Evolutionary conservation across 202 grass and related monocot genomes (phyloP), one percentile per base, ranked within the genome.

Genomic region (Setaria italica): DNA sequence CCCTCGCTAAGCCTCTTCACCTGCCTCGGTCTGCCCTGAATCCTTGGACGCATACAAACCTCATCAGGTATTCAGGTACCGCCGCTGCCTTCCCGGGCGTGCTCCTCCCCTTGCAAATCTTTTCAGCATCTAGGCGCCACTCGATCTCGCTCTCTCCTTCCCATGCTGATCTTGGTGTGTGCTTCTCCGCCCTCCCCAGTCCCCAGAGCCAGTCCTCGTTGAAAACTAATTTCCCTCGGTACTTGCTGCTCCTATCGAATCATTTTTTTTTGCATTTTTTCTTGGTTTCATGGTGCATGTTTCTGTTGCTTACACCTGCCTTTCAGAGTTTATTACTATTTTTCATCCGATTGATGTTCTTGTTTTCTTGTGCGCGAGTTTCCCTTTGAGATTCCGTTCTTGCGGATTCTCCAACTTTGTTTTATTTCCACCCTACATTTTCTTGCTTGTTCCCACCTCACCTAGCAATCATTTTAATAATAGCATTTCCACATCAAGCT

Each of bases 161-260:
- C 70, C 66, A 76, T 84, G 90, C 80, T 84, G 72, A 67, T 87
- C 67, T 67, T 70, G 83, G 3, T 70, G 47, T 70, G 47, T 11
- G 30, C 19, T 81, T 78, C 47, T 63, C 45, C 85, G 72, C 70
- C 46, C 67, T 39, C 37, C 37, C 37, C 37, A 45, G 5, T 79
- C 49, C 64, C 6, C 29, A 37, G 49, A 51, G 41, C 25, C 39
- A 15, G 75, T n/a, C 69, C 32, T 66, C 47, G 13, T 49, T 82
- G 9, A 17, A 80, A 59, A 58, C 73, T 62, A 25, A n/a, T 32
- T 70, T 25, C 10, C 21, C 35, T 48, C 35, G 46, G 43, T 67
- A 43, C 13, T 46, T 30, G 78, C 1, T 35, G 7, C 17, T 59
- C 59, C 60, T 50, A n/a, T 11, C 21, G 30, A 77, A 62, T 6